phyloP scores from a whole-genome alignment of 352 stramenopile species.

The Phytophthora sp. region DNA sequence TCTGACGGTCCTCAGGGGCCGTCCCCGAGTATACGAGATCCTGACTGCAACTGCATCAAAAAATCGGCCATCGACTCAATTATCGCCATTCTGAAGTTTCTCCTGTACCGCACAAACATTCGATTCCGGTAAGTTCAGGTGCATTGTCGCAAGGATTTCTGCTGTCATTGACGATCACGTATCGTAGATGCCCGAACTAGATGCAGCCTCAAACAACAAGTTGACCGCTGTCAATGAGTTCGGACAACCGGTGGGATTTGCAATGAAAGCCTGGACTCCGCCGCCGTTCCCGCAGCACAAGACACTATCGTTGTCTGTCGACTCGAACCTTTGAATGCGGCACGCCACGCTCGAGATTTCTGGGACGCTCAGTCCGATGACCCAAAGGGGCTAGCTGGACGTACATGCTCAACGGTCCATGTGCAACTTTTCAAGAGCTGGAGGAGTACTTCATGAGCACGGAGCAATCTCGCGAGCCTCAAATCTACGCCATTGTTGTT shows the following conservation, averaged over 20 bases:
- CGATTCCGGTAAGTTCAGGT: background rate
- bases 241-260: constrained; percentile 12
- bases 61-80: background rate
- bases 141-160: background rate
- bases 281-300: constrained; percentile 13
- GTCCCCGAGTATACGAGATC: too few relatives aligned
- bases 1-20: background rate
- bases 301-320: constrained; percentile 20
- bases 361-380: constrained; percentile 21
- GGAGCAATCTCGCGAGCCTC: background rate
- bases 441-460: constrained; percentile 6
- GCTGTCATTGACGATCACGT: background rate
- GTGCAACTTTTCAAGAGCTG: constrained; percentile 13
- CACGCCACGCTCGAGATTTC: constrained; percentile 11
- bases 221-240: constrained; percentile 13
- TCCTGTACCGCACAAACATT: background rate
- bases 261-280: constrained; percentile 15
- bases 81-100: background rate
- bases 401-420: constrained; percentile 26
- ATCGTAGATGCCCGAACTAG: background rate
- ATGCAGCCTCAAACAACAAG: background rate
- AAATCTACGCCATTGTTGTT: constrained; percentile 22
- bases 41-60: background rate
- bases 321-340: constrained; percentile 13
- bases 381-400: constrained; percentile 16